Conservation (phyloP, 1,284 basidiomycete species). For the Tilletia setariae region DNA sequence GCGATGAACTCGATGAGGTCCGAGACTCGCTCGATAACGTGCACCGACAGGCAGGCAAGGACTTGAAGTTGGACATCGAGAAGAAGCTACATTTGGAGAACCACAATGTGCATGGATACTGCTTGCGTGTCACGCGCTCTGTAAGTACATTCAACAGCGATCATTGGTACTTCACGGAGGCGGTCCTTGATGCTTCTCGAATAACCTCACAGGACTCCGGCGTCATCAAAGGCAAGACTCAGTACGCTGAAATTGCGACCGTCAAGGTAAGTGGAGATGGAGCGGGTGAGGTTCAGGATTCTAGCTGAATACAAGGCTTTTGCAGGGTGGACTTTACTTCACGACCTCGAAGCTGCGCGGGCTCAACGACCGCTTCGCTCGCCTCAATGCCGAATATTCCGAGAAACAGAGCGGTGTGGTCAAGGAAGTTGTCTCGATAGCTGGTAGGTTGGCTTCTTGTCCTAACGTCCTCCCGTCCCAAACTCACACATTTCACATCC, state of each 20-base stretch:
- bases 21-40: constrained; percentile 81
- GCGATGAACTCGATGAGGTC: constrained; percentile 67
- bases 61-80: constrained; percentile 80
- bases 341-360: constrained; percentile 76
- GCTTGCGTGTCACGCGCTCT: constrained; percentile 74
- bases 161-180: not conserved
- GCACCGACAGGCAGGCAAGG: constrained; percentile 69
- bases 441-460: constrained; percentile 54
- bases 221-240: constrained; percentile 66
- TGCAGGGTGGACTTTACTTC: constrained; percentile 74
- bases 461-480: not conserved
- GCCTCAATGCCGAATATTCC: constrained; percentile 69
- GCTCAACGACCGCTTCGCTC: constrained; percentile 71
- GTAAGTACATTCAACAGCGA: constrained; percentile 14
- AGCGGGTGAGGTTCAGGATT: not conserved
- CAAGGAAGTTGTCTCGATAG: constrained; percentile 88
- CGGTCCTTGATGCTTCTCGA: not conserved
- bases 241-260: constrained; percentile 80
- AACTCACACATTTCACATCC: not conserved
- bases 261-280: constrained; percentile 67
- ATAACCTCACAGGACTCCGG: constrained; percentile 66
- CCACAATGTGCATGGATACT: constrained; percentile 84
- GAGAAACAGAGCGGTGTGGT: constrained; percentile 78
- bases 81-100: constrained; percentile 97
- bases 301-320: not conserved